Base-by-base conservation (phyloP, 495 filamentous ascomycete species). In the Poronia punctata region DNA sequence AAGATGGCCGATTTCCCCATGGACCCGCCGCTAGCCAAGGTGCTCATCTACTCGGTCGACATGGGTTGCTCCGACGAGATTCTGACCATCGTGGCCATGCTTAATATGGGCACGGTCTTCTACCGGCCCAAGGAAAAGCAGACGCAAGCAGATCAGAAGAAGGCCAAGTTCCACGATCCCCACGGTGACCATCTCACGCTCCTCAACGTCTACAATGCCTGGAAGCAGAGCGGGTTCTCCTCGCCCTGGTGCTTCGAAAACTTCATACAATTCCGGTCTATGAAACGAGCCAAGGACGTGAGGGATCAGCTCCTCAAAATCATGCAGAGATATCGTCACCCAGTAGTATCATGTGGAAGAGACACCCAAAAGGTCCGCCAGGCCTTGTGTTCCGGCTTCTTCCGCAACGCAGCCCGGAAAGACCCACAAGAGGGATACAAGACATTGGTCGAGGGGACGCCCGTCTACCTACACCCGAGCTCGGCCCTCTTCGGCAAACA, bases 1-100 rank as follows among this genome's bases (percentile, higher is more conserved):
- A 94, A 95, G 64, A 96, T 97, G 89, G 90, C 92, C 21, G 93
- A 97, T 52, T 96, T 97, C 66, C 92, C 93, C 9, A 96, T 81
- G 78, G 77, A 80, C 28, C 92, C 92, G 3, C 74, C 83, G 4
- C 71, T 96, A 2, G 86, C 88, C 17, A 97, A 97, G 64, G 81
- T 88, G 3, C 71, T 97, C 1, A 92, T 99, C 33, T 81, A 79
- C 3, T 86, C 86, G 0, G 87, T 89, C 3, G 84, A 94, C 9
- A 74, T 93, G 49, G 74, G 82, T 10, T 99, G 92, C 58, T 87
- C 84, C 1, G 93, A 97, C 25, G 92, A 99, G 61, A 80, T 97
- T 43, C 76, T 99, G 16, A 86, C 74, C 46, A 96, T 99, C 43
- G 88, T 97, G 2, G 87, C 90, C 37, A 96, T 97, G 92, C 75